These are phyloP conservation scores for Breviolum minutum DNA, from an alignment of 73 alveolate genomes.

Conservation along the genomic window DNA sequence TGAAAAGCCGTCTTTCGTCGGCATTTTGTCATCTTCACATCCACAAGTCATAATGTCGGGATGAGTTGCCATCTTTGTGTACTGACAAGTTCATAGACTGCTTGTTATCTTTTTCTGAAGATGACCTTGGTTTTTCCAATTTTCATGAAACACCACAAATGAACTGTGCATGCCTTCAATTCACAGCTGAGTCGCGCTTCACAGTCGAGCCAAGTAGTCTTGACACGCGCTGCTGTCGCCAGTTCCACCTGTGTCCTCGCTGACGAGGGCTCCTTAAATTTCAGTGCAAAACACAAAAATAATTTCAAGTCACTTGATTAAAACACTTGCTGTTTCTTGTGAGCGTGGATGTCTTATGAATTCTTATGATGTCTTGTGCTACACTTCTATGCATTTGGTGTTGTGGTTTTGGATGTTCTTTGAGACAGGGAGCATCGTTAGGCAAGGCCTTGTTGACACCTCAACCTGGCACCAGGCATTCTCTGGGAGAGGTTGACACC, in stretches of 20 bases:
- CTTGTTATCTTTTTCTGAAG: no score
- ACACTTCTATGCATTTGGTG: neutral
- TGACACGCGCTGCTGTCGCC: slow-evolving; percentile 72
- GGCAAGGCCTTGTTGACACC: slow-evolving; percentile 64
- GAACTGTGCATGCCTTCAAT: neutral
- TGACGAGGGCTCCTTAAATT: slow-evolving; percentile 75
- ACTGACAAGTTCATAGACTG: no score
- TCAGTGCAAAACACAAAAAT: neutral
- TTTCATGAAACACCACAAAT: no score
- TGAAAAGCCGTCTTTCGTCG: neutral
- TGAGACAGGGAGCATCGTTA: slow-evolving; percentile 5
- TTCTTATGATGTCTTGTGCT: neutral
- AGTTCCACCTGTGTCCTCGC: slow-evolving; percentile 79
- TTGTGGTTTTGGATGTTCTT: neutral
- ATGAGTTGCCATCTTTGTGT: no score
- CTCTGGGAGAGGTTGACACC: neutral
- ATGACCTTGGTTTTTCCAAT: no score
- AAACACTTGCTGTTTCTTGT: neutral
- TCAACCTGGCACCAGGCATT: neutral
- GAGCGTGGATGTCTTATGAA: neutral
- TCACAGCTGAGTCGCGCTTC: slow-evolving; percentile 16
- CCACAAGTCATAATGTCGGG: no score
- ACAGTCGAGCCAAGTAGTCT: slow-evolving; percentile 90
- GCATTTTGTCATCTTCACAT: no score
- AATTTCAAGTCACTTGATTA: neutral